Evolutionary conservation across 2,329 filamentous ascomycete species (phyloP).

Genomic region (Penicillium sp.): DNA sequence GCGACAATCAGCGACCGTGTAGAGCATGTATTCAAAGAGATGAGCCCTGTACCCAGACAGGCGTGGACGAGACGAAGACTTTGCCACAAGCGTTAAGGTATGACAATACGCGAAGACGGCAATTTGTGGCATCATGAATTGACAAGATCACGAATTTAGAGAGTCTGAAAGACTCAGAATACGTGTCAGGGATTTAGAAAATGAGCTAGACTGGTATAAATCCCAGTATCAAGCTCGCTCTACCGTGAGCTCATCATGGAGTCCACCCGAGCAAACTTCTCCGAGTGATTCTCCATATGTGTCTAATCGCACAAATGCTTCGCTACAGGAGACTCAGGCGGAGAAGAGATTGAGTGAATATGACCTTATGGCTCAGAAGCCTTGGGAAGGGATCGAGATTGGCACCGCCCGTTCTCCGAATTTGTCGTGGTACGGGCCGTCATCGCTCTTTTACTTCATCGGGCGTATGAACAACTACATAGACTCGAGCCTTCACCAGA

Average conservation of each 20-base stretch:
- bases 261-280: not conserved
- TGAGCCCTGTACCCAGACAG: not conserved
- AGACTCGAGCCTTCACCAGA: too few species aligned
- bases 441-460: too few species aligned
- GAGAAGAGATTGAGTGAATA: too few species aligned
- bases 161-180: not conserved
- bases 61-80: not conserved
- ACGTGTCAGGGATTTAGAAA: not conserved
- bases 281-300: too few species aligned
- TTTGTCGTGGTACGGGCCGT: too few species aligned
- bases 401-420: too few species aligned
- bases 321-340: too few species aligned
- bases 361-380: too few species aligned
- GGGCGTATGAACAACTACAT: too few species aligned
- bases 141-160: not conserved
- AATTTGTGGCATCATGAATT: not conserved
- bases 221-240: not conserved
- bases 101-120: not conserved
- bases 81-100: not conserved
- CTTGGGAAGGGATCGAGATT: too few species aligned
- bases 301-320: too few species aligned
- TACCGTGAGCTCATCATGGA: not conserved
- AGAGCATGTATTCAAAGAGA: not conserved
- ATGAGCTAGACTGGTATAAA: not conserved
- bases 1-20: not conserved